These are phyloP conservation scores for Elaeis oleifera DNA, from an alignment of 202 grass and related monocot species.

Conservation along the genomic window DNA sequence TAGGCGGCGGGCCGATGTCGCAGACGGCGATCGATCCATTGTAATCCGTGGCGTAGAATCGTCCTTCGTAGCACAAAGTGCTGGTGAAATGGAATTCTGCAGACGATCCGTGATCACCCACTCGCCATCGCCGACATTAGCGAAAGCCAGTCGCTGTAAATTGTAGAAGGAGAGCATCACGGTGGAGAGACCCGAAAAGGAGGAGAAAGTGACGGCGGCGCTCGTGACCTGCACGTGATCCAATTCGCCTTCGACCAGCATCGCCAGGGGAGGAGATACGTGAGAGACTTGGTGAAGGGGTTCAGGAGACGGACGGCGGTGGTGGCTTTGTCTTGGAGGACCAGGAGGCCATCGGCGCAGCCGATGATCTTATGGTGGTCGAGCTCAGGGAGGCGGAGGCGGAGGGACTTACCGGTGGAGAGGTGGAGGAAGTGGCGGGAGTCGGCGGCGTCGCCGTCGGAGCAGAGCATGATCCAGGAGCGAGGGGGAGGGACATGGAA, in stretches of 20 bases:
- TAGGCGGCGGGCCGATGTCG: no score
- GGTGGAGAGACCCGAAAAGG: no score
- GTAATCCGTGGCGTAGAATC: no score
- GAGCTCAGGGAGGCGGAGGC: slow-evolving; percentile 4
- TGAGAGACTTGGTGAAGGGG: slow-evolving; percentile 4
- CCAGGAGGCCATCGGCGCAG: neutral
- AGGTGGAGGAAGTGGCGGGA: neutral
- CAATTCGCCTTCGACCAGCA: no score
- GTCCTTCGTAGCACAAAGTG: no score
- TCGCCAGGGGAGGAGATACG: neutral
- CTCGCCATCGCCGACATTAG: neutral
- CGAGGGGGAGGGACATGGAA: neutral
- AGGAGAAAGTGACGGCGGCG: no score
- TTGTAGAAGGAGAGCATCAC: no score
- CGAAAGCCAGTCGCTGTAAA: no score
- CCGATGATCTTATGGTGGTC: neutral
- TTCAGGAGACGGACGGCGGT: neutral
- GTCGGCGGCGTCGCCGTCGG: neutral
- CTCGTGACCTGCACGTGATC: no score
- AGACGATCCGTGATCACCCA: neutral
- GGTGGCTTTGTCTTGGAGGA: neutral
- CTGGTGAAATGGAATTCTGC: neutral
- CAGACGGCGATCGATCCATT: no score
- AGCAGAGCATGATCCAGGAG: slow-evolving; percentile 11
- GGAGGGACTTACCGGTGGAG: neutral